A percentile compares a stretch with the other conserved stretches of the same genome.
These are phyloP conservation scores for Decorospora gaudefroyi DNA, from an alignment of 2,329 filamentous ascomycete species.

Conservation along the genomic window DNA sequence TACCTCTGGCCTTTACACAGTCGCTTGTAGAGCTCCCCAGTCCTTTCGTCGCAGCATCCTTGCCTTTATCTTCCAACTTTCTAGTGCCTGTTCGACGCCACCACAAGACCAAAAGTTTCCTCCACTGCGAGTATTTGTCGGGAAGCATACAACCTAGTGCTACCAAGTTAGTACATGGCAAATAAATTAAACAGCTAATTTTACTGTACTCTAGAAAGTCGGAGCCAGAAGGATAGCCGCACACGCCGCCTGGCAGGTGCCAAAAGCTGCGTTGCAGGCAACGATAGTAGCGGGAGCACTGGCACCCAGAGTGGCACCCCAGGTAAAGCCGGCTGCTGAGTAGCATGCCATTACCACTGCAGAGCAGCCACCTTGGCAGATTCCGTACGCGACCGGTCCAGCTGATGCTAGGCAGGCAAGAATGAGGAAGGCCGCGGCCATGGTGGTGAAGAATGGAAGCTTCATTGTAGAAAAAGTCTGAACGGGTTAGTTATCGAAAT, in stretches of 20 bases:
- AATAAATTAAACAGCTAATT: too few species aligned
- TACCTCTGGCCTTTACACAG: too few species aligned
- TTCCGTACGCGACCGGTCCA: conserved; percentile 50
- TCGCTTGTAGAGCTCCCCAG: too few species aligned
- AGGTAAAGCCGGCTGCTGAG: conserved; percentile 51
- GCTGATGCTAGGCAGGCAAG: conserved; percentile 14
- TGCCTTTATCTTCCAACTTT: too few species aligned
- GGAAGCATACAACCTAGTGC: too few species aligned
- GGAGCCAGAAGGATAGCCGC: conserved; percentile 43
- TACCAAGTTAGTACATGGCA: too few species aligned
- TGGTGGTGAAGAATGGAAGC: neutral
- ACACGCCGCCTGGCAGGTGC: conserved; percentile 54
- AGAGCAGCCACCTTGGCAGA: conserved; percentile 56
- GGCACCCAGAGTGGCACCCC: conserved; percentile 47
- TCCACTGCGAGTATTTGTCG: too few species aligned
- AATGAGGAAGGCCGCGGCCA: neutral
- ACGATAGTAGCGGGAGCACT: conserved; percentile 50
- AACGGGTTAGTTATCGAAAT: neutral
- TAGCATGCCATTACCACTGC: conserved; percentile 55
- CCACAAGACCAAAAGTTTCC: too few species aligned
- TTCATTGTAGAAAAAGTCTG: conserved; percentile 1
- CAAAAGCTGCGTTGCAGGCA: conserved; percentile 54
- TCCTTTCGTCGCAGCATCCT: too few species aligned
- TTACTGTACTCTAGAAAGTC: conserved; percentile 40
- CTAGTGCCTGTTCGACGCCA: too few species aligned